Conservation (phyloP, 345 rosid genomes). For the Odontarrhena argentea region DNA sequence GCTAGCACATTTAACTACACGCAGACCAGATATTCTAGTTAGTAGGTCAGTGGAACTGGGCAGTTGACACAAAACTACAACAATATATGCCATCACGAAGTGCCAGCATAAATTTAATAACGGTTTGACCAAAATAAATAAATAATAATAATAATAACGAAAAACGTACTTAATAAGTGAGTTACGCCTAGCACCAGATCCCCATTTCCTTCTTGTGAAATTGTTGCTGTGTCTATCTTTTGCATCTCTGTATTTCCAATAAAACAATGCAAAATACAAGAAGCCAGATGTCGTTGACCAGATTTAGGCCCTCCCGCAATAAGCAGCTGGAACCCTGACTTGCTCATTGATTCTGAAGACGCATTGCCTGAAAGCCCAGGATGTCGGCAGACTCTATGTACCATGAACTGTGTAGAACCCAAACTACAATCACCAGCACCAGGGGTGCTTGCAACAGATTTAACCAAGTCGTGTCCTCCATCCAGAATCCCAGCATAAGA, state of each 20-base stretch:
- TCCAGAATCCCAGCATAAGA: constrained; percentile 58
- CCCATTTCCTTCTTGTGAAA: constrained; percentile 91
- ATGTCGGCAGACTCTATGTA: constrained; percentile 33
- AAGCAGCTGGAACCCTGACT: constrained; percentile 68
- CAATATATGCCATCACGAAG: constrained; percentile 13
- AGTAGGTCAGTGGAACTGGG: constrained; percentile 16
- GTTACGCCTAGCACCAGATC: constrained; percentile 84
- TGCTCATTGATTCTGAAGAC: constrained; percentile 51
- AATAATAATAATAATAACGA: not conserved
- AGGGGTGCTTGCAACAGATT: constrained; percentile 47
- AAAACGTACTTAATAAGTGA: constrained; percentile 71
- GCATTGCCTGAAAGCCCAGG: constrained; percentile 41
- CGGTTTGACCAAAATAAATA: no score
- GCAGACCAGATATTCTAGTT: constrained; percentile 40
- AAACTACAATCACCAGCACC: constrained; percentile 40
- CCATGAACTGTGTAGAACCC: constrained; percentile 42
- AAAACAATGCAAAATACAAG: constrained; percentile 85
- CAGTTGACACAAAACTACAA: not conserved
- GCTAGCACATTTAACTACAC: constrained; percentile 87
- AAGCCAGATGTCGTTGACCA: constrained; percentile 93
- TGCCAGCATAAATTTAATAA: constrained; percentile 6
- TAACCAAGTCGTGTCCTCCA: constrained; percentile 51
- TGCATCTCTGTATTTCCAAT: constrained; percentile 80
- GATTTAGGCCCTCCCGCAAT: constrained; percentile 82
- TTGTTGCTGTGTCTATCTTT: constrained; percentile 87